Base-by-base conservation (phyloP, 108 stramenopile species). In the Aurantiochytrium sp. region DNA sequence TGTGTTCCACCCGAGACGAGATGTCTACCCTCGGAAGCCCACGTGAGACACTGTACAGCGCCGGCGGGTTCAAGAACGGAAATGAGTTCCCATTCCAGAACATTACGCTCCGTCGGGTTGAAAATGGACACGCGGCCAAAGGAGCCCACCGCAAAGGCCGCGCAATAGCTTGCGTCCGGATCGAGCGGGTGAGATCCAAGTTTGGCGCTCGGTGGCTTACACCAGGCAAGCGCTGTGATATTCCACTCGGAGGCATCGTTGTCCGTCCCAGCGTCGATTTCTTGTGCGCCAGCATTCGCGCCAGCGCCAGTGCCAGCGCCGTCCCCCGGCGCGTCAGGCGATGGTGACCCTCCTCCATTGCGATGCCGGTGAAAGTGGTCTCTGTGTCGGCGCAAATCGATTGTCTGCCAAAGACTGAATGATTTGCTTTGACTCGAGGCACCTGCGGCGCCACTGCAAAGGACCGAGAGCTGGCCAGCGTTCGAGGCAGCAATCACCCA, bases 121-220 rank as follows among this genome's bases (percentile, higher is more conserved):
- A 83, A 83, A 12, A 83, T 83, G 12, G 76, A 83, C 25, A 83
- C 51, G 6, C 76, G 6, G 28, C 76, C 76, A 23, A 25, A 83
- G 18, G 76, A 25, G 19, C 76, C 76, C 76, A 83, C 76, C 76
- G 76, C 76, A 83, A 83, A 83, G 23, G 49, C 76, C 16, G 76
- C 76, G 51, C 76, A 83, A 23, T 83, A 83, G 16, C 19, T 47
- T 12, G 76, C 76, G 51, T 83, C 76, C 28, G 76, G 51, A 23
- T 83, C 76, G 23, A 83, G 28, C 1, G 76, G 76, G 51, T 83
- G 76, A n/a, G 45, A 43, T 6, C 76, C 76, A 6, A 83, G 76
- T 45, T 83, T 83, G 45, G 76, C 76, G 28, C 49, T 53, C 10
- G 76, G 76, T 18, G 45, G 51, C 49, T 83, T 83, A 35, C 76